Evolutionary conservation across 257 asterid species (phyloP).

Genomic region (Fraxinus americana): DNA sequence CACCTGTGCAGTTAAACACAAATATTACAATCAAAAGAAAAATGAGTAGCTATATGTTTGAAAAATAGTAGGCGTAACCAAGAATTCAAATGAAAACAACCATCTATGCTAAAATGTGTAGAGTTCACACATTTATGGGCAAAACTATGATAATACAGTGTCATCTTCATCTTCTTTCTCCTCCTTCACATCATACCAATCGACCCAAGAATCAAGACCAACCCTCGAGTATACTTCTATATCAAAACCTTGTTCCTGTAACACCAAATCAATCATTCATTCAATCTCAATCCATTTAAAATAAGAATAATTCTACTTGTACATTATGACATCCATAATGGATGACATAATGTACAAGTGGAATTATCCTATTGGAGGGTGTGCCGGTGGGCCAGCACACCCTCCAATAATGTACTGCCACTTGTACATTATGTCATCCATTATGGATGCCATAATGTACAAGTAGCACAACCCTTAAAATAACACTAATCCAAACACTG

Average conservation of each 20-base stretch:
- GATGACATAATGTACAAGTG: no score
- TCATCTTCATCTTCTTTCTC: slow-evolving; percentile 23
- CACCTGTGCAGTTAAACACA: slow-evolving; percentile 16
- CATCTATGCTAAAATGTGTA: slow-evolving; percentile 21
- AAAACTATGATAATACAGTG: slow-evolving; percentile 22
- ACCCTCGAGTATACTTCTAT: slow-evolving; percentile 45
- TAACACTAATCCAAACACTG: slow-evolving; percentile 14
- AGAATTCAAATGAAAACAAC: slow-evolving; percentile 19
- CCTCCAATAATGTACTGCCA: no score
- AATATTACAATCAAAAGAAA: background rate
- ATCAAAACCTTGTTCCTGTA: slow-evolving; percentile 91
- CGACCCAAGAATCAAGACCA: slow-evolving; percentile 23
- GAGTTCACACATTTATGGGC: slow-evolving; percentile 34
- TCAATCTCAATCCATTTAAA: slow-evolving; percentile 27
- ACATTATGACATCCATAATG: no score
- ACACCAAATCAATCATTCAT: slow-evolving; percentile 22
- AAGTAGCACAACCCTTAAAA: no score
- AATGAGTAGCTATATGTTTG: slow-evolving; percentile 12
- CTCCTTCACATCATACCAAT: slow-evolving; percentile 25
- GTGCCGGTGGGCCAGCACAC: no score
- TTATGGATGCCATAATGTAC: no score
- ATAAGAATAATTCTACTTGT: no score
- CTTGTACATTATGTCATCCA: no score
- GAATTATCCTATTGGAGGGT: no score
- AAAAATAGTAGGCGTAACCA: slow-evolving; percentile 20